Conservation (phyloP, 495 filamentous ascomycete species). For the Trypethelium eluteriae region DNA sequence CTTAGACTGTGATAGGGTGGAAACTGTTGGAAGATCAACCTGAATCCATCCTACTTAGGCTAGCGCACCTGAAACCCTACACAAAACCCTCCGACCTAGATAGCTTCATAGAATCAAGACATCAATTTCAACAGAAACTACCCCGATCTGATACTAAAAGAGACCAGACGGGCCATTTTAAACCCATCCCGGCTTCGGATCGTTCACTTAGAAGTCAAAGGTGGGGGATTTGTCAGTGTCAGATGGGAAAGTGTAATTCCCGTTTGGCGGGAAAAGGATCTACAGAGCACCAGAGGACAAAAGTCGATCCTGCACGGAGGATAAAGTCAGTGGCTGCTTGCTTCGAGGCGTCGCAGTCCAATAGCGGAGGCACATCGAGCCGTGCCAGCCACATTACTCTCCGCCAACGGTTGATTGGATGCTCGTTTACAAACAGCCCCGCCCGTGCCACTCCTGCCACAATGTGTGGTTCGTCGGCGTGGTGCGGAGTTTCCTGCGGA, state of each 20-base stretch:
- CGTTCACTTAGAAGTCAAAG: no score
- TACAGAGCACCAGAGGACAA: neutral
- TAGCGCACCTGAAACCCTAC: no score
- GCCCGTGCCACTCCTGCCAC: neutral
- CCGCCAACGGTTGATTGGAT: neutral
- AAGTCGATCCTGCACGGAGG: constrained; percentile 2
- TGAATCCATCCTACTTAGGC: no score
- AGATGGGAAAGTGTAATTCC: neutral
- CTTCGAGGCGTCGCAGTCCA: neutral
- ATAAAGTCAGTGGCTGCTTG: neutral
- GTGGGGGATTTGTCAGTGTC: neutral
- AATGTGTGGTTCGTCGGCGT: neutral
- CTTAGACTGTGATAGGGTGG: no score
- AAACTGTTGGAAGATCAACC: no score
- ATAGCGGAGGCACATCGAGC: neutral
- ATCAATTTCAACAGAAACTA: no score
- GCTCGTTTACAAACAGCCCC: neutral
- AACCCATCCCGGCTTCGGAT: no score
- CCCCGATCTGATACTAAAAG: no score
- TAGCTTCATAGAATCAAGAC: no score
- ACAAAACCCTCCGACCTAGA: no score
- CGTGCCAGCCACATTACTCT: neutral
- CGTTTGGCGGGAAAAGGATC: neutral
- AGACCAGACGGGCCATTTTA: no score
- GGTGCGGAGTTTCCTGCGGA: neutral